Percentiles rank a stretch among this genome's conserved stretches.
phyloP scores from a whole-genome alignment of 441 rosid species.

The Populus tomentosa region DNA sequence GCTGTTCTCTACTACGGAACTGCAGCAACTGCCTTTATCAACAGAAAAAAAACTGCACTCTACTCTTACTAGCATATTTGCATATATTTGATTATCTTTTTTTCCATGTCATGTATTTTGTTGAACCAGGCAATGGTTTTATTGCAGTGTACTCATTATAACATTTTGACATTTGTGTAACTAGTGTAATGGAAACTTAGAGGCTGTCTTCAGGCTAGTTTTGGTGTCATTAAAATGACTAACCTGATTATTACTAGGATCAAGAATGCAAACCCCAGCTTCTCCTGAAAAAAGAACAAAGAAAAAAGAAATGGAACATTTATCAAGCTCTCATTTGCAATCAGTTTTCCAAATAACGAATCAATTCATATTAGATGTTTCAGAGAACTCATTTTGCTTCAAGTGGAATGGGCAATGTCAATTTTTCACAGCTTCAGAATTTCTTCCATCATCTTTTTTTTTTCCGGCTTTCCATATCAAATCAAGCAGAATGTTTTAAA shows the following conservation, averaged over 20 bases:
- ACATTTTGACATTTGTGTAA: neutral
- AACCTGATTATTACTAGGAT: neutral
- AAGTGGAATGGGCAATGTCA: neutral
- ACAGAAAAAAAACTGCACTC: too few species aligned
- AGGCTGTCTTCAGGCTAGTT: neutral
- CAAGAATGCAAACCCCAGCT: neutral
- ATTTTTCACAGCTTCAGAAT: neutral
- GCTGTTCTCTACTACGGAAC: too few species aligned
- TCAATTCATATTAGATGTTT: neutral
- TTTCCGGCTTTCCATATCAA: neutral
- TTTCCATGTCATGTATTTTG: neutral
- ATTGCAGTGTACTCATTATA: neutral
- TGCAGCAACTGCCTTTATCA: neutral
- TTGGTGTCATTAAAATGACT: neutral
- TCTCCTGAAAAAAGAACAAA: neutral
- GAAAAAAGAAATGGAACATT: neutral
- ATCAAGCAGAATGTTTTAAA: neutral
- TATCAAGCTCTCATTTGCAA: neutral
- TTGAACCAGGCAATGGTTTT: neutral
- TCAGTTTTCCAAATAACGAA: neutral
- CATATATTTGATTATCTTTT: neutral
- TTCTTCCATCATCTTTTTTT: neutral
- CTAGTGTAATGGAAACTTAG: too few species aligned
- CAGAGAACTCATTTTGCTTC: neutral
- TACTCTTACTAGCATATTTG: too few species aligned